A percentile compares a stretch with the other conserved stretches of the same genome.
phyloP scores from a whole-genome alignment of 2,329 filamentous ascomycete genomes.

The Hortaea sp. region DNA sequence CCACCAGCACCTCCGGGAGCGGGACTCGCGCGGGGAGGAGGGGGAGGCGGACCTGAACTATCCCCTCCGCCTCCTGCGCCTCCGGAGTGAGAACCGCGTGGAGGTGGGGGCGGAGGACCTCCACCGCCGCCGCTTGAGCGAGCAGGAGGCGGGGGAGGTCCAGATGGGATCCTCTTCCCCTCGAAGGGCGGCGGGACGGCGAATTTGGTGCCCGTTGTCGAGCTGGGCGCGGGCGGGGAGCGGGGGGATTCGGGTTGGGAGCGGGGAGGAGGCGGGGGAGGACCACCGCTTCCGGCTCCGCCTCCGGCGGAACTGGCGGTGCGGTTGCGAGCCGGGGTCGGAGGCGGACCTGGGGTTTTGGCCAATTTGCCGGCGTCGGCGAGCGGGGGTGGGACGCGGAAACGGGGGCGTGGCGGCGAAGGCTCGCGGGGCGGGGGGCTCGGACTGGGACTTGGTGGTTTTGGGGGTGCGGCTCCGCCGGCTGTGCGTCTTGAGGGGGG shows the following conservation, averaged over 20 bases:
- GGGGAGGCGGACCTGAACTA: constrained; percentile 17
- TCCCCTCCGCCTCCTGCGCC: constrained; percentile 1
- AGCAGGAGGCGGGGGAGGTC: constrained; percentile 66
- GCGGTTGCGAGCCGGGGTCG: constrained; percentile 48
- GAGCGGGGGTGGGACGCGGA: constrained; percentile 77
- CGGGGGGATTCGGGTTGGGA: constrained; percentile 36
- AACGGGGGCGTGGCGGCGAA: constrained; percentile 60
- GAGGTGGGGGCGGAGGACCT: constrained; percentile 48
- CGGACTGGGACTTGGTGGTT: constrained; percentile 44
- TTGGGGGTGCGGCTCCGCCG: constrained; percentile 24
- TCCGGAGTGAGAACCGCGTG: constrained; percentile 26
- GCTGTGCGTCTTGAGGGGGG: constrained; percentile 31
- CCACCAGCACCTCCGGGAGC: constrained; percentile 14
- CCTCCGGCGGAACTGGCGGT: constrained; percentile 15
- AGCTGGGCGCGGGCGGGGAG: constrained; percentile 26
- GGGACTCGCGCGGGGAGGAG: constrained; percentile 16
- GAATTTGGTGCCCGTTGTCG: constrained; percentile 39
- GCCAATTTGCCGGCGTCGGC: constrained; percentile 85
- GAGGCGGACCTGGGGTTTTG: constrained; percentile 36
- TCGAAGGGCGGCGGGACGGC: constrained; percentile 72
- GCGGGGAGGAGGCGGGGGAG: constrained; percentile 30
- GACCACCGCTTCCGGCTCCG: constrained; percentile 12
- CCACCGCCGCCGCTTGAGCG: constrained; percentile 43
- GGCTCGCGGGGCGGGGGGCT: constrained; percentile 58
- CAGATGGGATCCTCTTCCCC: constrained; percentile 48